Evolutionary conservation across 805 yeast genomes (phyloP).

Genomic region (Suhomyces vadensis): DNA sequence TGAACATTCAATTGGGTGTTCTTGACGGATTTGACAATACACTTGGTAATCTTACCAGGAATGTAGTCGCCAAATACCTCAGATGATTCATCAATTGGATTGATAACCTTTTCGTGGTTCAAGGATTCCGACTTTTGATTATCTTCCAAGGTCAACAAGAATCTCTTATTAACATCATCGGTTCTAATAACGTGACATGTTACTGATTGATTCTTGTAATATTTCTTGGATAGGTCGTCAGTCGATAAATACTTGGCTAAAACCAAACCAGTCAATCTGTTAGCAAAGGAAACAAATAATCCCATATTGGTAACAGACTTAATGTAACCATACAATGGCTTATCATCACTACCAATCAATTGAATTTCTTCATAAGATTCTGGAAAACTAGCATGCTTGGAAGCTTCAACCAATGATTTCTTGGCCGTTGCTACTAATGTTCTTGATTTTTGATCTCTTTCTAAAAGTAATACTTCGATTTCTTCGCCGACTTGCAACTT

Average conservation of each 20-base stretch:
- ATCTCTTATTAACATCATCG: conserved; percentile 71
- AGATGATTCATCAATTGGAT: conserved; percentile 62
- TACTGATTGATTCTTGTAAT: conserved; percentile 68
- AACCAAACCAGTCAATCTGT: conserved; percentile 78
- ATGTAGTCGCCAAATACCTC: conserved; percentile 50
- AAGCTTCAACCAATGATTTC: conserved; percentile 64
- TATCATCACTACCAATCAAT: conserved; percentile 36
- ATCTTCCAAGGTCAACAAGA: conserved; percentile 61
- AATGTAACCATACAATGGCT: conserved; percentile 67
- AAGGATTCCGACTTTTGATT: conserved; percentile 22
- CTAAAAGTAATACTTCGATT: conserved; percentile 64
- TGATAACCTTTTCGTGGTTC: conserved; percentile 37
- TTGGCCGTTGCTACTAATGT: conserved; percentile 66
- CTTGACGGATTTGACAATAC: conserved; percentile 60
- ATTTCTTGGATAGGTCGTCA: conserved; percentile 55
- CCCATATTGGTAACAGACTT: conserved; percentile 79
- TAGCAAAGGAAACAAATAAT: conserved; percentile 78
- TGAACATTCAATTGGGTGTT: conserved; percentile 73
- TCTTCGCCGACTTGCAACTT: conserved; percentile 61
- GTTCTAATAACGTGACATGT: conserved; percentile 62
- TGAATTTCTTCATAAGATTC: conserved; percentile 56
- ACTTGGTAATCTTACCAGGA: conserved; percentile 64
- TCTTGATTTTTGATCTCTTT: conserved; percentile 61
- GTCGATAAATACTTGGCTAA: conserved; percentile 66
- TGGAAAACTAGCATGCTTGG: conserved; percentile 57